Base-by-base conservation (phyloP, 2,329 filamentous ascomycete species). In the Coniochaeta ligniaria region DNA sequence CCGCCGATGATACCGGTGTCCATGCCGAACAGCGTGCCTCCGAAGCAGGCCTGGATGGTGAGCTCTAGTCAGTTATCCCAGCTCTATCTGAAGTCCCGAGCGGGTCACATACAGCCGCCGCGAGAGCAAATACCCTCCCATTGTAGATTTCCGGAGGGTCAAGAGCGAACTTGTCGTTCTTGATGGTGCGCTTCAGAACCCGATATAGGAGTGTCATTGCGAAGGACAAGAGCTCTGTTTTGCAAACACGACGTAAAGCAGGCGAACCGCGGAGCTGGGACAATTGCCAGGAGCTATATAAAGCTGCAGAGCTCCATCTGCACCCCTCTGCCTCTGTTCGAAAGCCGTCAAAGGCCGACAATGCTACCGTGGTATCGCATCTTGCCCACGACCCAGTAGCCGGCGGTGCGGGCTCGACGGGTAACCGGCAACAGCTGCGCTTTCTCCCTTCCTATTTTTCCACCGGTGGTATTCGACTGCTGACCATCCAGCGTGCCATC, bases 141-240 rank as follows among this genome's bases (percentile, higher is more conserved):
- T 85, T 86, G 73, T 89, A 89, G 60, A 89, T 83, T 70, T 89
- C 83, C 8, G 81, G 79, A 16, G 87, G 87, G 66, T 90, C 87
- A 36, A 55, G 28, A 14, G n/a, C 31, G 28, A 57, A 35, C 31
- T 35, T 38, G 35, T 57, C 54, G 54, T 57, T 57, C 54, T 22
- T 57, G 35, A 57, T 57, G 54, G 38, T 24, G 28, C 31, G 54
- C 54, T 57, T 57, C 54, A 57, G 35, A 7, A 57, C n/a, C 2
- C 54, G 31, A 12, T 57, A 57, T n/a, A 57, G 35, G 31, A 57
- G 22, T 2, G 54, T 57, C 54, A 57, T 57, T 20, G 17, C 38
- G 54, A 57, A 22, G 6, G 54, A 6, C 20, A 31, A 31, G 54
- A 14, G 54, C 31, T 38, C 16, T 20, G 24, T 5, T 57, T 22